Percentiles rank a stretch among this genome's conserved stretches.
phyloP scores from a whole-genome alignment of 768 basidiomycete species.

The Boletus fagicola region DNA sequence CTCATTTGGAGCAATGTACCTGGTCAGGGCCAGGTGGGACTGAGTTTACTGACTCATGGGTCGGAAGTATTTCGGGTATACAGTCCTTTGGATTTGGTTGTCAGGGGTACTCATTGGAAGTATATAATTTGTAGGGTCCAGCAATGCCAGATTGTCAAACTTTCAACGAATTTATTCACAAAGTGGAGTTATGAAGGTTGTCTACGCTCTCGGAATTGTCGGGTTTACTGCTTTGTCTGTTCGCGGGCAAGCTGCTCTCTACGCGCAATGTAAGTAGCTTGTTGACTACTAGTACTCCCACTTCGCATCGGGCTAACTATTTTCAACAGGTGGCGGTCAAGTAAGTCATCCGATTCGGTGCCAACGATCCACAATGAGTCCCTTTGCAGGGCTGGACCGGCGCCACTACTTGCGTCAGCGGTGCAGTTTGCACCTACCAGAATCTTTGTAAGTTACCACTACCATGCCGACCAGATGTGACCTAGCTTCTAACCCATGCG shows the following conservation, averaged over 20 bases:
- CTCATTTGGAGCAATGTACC: too few relatives aligned
- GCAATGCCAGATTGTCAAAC: not conserved
- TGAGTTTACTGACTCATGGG: not conserved
- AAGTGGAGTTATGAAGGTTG: conserved; percentile 1
- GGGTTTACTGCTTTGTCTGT: conserved; percentile 1
- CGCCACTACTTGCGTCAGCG: conserved; percentile 6
- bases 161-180: not conserved
- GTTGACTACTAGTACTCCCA: not conserved
- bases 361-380: not conserved
- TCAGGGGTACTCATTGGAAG: not conserved
- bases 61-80: not conserved
- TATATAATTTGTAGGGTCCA: conserved; percentile 3
- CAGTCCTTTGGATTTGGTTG: not conserved
- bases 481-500: not conserved
- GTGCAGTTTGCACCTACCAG: conserved; percentile 4
- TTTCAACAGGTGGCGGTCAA: conserved; percentile 9
- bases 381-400: conserved; percentile 8
- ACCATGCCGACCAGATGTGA: not conserved
- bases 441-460: conserved; percentile 4
- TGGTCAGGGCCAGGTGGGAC: too few relatives aligned
- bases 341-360: not conserved
- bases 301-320: not conserved
- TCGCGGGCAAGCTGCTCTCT: conserved; percentile 10
- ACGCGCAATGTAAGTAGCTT: conserved; percentile 8
- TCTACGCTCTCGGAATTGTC: conserved; percentile 1